phyloP scores from a whole-genome alignment of 768 basidiomycete genomes.

The Pulveroboletus ravenelii region DNA sequence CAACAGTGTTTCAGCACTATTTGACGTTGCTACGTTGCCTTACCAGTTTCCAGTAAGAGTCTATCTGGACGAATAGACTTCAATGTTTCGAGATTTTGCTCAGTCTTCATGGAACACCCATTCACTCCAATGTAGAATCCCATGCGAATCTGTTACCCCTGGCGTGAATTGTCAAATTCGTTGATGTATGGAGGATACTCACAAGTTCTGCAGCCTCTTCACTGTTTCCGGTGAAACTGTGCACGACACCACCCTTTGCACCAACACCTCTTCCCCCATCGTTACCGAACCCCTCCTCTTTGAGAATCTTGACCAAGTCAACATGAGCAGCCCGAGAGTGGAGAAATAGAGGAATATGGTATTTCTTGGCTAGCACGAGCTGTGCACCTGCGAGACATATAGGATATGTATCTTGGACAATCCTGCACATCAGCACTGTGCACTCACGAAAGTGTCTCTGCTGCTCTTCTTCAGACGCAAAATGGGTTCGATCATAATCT shows the following conservation, averaged over 20 bases:
- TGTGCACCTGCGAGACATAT: constrained; percentile 40
- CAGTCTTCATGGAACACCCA: constrained; percentile 74
- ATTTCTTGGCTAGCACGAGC: constrained; percentile 61
- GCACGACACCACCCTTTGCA: constrained; percentile 71
- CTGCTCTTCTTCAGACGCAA: constrained; percentile 57
- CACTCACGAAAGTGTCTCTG: constrained; percentile 56
- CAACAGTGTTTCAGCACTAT: not conserved
- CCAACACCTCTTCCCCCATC: constrained; percentile 53
- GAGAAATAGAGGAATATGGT: constrained; percentile 72
- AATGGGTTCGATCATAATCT: constrained; percentile 78
- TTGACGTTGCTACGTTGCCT: not conserved
- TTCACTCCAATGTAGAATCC: constrained; percentile 62
- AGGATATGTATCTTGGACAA: not conserved
- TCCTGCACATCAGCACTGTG: not conserved
- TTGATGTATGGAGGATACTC: constrained; percentile 21
- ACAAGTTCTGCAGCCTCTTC: constrained; percentile 66
- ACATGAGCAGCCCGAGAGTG: constrained; percentile 74
- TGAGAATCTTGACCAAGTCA: constrained; percentile 63
- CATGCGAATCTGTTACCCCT: constrained; percentile 53
- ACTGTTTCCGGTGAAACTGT: constrained; percentile 70
- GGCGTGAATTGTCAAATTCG: not conserved
- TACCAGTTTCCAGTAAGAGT: constrained; percentile 75
- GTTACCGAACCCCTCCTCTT: constrained; percentile 58
- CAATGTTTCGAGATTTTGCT: constrained; percentile 53
- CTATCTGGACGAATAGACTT: constrained; percentile 53